phyloP scores from a whole-genome alignment of 148 eudicot species.

The Dysphania ambrosioides region DNA sequence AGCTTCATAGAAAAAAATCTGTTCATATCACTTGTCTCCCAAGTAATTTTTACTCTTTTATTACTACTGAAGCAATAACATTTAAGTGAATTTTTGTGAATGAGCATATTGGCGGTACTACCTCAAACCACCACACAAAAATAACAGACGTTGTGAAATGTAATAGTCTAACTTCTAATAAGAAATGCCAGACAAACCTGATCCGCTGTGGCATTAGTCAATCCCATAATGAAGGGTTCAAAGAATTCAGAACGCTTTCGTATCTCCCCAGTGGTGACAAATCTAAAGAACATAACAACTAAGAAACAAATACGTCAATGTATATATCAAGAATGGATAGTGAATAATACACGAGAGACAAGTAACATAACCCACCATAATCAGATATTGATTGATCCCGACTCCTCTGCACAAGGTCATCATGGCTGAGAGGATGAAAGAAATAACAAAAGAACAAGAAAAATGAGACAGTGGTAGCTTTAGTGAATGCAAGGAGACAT shows the following conservation, averaged over 20 bases:
- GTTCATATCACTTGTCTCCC: too few relatives aligned
- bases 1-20: too few relatives aligned
- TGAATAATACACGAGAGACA: background rate
- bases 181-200: conserved; percentile 51
- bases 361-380: conserved; percentile 59
- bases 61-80: too few relatives aligned
- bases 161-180: conserved; percentile 7
- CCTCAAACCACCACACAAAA: background rate
- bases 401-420: conserved; percentile 73
- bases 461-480: conserved; percentile 14
- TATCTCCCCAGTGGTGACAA: conserved; percentile 92
- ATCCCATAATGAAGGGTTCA: conserved; percentile 89
- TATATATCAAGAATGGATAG: conserved; percentile 4
- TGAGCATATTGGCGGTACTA: too few relatives aligned
- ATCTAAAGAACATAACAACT: conserved; percentile 99
- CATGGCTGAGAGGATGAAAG: conserved; percentile 51
- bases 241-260: conserved; percentile 71
- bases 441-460: too few relatives aligned
- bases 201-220: conserved; percentile 82
- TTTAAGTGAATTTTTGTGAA: too few relatives aligned
- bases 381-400: conserved; percentile 91
- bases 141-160: background rate
- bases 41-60: background rate
- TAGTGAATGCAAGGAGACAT: background rate
- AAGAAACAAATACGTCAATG: conserved; percentile 35